Base-by-base conservation (phyloP, 805 yeast genomes). In the Saccharomycopsis capsularis region DNA sequence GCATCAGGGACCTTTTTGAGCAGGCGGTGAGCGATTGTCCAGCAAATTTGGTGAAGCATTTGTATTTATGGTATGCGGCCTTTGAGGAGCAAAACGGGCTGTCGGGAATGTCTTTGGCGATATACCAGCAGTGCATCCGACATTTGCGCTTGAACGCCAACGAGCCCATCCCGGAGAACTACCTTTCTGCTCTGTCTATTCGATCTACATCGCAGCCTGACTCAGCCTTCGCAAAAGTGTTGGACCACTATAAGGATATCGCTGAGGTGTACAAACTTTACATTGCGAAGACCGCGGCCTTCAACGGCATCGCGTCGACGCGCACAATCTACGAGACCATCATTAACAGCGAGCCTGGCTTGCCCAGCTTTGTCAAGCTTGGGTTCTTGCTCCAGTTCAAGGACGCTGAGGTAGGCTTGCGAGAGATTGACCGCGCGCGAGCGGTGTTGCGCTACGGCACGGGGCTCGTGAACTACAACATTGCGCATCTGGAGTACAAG, bases 1-100 rank as follows among this genome's bases (percentile, higher is more conserved):
- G 82, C 53, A 64, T 85, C 4, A 67, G 95, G 34, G 95, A 85
- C 50, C 58, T 84, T 15, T 89, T 85, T 65, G 95, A 87, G 42
- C 78, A 79, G 40, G 75, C 88, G 3, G 56, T 85, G 3, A 68
- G 66, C 3, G 67, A 61, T 1, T 71, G 85, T 54, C 83, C 85
- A 0, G 44, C 64, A 0, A 63, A 70, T 21, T 57, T 70, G n/a
- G 68, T 74, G 41, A 74, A 74, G 49, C 61, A 77, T 0, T 65
- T 87, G 0, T 74, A 69, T 54, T 48, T 79, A 1, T 57, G 76
- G 34, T 86, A 83, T 59, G 76, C 82, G 2, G 65, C 78, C 32
- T 78, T 77, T 57, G 96, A 89, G 59, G 75, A 74, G 53, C 54
- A 34, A 16, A 11, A 65, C 40, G 89, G 89, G 0, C 67, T 77